Evolutionary conservation across 2,329 filamentous ascomycete genomes (phyloP).

Genomic region (Trichoderma pleuroti): DNA sequence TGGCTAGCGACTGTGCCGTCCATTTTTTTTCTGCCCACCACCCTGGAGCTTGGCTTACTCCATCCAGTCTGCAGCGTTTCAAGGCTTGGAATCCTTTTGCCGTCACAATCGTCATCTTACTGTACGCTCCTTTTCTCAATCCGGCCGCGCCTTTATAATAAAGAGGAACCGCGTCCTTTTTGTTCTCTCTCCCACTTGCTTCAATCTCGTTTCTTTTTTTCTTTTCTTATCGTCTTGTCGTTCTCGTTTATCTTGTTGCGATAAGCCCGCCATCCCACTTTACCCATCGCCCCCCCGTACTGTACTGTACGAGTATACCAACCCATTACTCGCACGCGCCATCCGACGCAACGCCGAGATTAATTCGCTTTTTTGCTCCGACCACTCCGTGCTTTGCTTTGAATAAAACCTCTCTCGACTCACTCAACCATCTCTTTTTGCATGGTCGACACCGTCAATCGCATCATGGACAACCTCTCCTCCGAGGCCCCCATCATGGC

Average conservation of each 20-base stretch:
- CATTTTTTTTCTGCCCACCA: background rate
- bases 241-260: background rate
- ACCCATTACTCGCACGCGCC: background rate
- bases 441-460: background rate
- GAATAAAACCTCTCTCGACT: background rate
- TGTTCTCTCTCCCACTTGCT: background rate
- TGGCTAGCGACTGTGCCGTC: background rate
- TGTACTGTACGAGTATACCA: background rate
- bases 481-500: constrained; percentile 39
- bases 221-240: background rate
- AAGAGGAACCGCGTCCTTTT: background rate
- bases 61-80: background rate
- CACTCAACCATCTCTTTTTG: background rate
- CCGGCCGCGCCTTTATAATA: background rate
- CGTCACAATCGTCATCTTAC: background rate
- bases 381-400: background rate
- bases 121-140: constrained; percentile 10
- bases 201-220: background rate
- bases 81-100: background rate
- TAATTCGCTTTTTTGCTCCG: constrained; percentile 3
- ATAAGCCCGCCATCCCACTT: background rate
- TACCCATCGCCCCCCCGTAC: background rate
- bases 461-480: constrained; percentile 41
- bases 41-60: background rate
- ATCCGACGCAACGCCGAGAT: constrained; percentile 14